Conservation (phyloP, 176 grass and related monocot genomes). For the Hordeum marinum region DNA sequence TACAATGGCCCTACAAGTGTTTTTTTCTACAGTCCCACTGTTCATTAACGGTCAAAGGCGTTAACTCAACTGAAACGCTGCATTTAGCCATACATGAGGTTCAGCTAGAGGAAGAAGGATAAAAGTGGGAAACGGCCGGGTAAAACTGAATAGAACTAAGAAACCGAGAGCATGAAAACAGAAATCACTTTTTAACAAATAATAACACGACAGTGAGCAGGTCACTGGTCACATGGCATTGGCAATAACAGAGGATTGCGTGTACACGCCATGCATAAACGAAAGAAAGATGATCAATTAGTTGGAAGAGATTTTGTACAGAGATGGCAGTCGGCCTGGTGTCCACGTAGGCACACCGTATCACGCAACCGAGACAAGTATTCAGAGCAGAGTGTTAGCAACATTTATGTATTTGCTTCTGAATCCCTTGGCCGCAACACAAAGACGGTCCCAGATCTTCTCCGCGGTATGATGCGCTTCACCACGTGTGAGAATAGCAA, state of each 20-base stretch:
- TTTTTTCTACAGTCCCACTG: too few species aligned
- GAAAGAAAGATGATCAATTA: background rate
- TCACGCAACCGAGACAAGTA: background rate
- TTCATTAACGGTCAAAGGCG: too few species aligned
- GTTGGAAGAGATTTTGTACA: slow-evolving; percentile 30
- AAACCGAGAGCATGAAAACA: too few species aligned
- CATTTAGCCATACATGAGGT: too few species aligned
- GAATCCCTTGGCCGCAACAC: background rate
- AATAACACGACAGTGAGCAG: background rate
- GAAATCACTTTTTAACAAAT: background rate
- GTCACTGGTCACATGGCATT: background rate
- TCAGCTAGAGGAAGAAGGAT: too few species aligned
- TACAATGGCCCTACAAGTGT: too few species aligned
- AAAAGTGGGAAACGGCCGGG: too few species aligned
- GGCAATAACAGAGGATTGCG: background rate
- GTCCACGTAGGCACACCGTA: background rate
- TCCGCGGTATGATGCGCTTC: slow-evolving; percentile 8
- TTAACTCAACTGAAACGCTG: too few species aligned
- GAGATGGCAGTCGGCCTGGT: background rate
- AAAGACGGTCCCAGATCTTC: background rate
- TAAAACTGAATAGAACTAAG: too few species aligned
- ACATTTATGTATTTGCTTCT: slow-evolving; percentile 17
- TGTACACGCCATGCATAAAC: background rate
- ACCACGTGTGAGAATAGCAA: background rate
- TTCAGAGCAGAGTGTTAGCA: slow-evolving; percentile 3